These are phyloP conservation scores for Lathyrus oleraceus DNA, from an alignment of 306 rosid species.

Conservation along the genomic window DNA sequence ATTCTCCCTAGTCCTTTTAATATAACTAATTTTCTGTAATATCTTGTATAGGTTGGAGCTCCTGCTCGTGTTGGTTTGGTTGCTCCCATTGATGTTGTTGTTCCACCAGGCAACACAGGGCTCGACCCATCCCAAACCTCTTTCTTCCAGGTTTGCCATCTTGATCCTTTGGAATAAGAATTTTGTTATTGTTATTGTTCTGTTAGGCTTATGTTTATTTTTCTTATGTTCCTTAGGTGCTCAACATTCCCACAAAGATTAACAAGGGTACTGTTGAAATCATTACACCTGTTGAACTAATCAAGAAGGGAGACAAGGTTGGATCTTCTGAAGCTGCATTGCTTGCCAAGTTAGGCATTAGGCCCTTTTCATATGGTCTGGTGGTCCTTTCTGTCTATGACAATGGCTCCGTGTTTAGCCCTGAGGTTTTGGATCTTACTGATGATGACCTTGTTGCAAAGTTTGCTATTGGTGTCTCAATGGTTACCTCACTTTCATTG, in stretches of 20 bases:
- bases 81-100: conserved; percentile 94
- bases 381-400: conserved; percentile 72
- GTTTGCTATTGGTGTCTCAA: conserved; percentile 73
- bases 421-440: conserved; percentile 83
- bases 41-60: conserved; percentile 69
- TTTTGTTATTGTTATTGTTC: too few species aligned
- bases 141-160: conserved; percentile 75
- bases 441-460: conserved; percentile 77
- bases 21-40: not conserved
- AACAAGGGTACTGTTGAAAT: conserved; percentile 96
- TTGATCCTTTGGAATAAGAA: not conserved
- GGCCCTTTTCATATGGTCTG: conserved; percentile 95
- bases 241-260: conserved; percentile 87
- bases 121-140: conserved; percentile 96
- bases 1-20: not conserved
- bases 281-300: conserved; percentile 92
- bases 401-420: conserved; percentile 78
- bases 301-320: conserved; percentile 92
- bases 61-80: conserved; percentile 99
- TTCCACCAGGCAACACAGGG: conserved; percentile 96
- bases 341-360: conserved; percentile 86
- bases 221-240: conserved; percentile 52
- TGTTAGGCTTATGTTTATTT: not conserved
- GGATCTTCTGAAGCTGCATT: conserved; percentile 95
- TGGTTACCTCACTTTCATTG: conserved; percentile 73